Percentiles rank a stretch among this genome's conserved stretches.
Conservation (phyloP, 192 early-diverging fungal species). For the Endogone sp. region DNA sequence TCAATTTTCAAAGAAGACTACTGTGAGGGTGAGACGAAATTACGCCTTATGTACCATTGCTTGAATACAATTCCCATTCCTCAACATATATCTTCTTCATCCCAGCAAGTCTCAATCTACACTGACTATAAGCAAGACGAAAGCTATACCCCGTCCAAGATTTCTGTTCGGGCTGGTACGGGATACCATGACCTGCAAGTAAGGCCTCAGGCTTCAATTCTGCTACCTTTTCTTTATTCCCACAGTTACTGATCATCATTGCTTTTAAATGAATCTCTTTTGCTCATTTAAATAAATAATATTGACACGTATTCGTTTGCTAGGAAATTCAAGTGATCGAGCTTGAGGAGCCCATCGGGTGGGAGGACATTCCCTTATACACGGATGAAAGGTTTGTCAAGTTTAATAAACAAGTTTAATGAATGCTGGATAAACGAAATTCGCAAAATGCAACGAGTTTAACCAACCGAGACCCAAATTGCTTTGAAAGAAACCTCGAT, state of each 20-base stretch:
- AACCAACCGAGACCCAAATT: conserved; percentile 8
- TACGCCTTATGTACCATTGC: neutral
- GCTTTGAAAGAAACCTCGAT: too few species aligned
- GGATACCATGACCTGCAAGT: conserved; percentile 60
- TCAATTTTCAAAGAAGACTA: conserved; percentile 59
- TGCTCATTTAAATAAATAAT: neutral
- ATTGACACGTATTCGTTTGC: neutral
- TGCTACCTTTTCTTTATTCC: neutral
- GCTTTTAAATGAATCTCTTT: too few species aligned
- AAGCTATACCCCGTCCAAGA: conserved; percentile 68
- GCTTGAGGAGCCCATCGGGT: conserved; percentile 57
- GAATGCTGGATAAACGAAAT: too few species aligned
- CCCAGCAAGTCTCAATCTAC: conserved; percentile 55
- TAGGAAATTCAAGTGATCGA: conserved; percentile 52
- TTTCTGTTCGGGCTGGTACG: conserved; percentile 68
- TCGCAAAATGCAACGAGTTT: too few species aligned
- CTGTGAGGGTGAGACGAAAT: conserved; percentile 40
- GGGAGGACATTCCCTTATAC: conserved; percentile 60
- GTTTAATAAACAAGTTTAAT: too few species aligned
- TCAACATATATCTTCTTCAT: conserved; percentile 4
- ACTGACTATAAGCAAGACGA: conserved; percentile 78
- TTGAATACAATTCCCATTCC: neutral
- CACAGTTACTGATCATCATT: neutral
- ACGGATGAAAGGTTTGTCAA: conserved; percentile 26
- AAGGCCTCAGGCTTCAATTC: neutral